Percentiles rank a stretch among this genome's conserved stretches.
These are phyloP conservation scores for Begonia peltatifolia DNA, from an alignment of 306 rosid genomes.

Conservation along the genomic window DNA sequence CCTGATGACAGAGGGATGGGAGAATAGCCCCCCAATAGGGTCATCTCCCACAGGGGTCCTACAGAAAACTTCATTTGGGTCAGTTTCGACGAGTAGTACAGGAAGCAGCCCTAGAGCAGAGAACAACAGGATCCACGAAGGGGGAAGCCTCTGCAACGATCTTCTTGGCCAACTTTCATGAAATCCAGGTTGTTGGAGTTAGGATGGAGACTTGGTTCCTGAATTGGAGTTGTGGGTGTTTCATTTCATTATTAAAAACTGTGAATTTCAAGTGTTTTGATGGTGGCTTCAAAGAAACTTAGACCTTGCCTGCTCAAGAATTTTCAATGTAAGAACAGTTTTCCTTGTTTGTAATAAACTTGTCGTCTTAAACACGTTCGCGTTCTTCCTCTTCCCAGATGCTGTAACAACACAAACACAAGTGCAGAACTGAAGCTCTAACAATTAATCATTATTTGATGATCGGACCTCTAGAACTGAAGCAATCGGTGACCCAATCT, in stretches of 20 bases:
- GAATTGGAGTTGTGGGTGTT: not conserved
- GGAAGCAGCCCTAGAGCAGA: slow-evolving; percentile 91
- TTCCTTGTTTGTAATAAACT: no score
- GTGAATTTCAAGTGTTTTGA: no score
- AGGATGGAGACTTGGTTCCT: not conserved
- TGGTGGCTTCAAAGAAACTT: no score
- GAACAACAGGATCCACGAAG: slow-evolving; percentile 36
- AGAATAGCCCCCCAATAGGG: slow-evolving; percentile 59
- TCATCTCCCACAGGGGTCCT: slow-evolving; percentile 85
- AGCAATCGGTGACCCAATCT: no score
- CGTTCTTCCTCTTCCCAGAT: no score
- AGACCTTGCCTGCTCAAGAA: no score
- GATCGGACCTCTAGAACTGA: no score
- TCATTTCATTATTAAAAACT: not conserved
- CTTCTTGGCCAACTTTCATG: slow-evolving; percentile 34
- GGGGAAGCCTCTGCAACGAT: slow-evolving; percentile 54
- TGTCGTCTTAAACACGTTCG: no score
- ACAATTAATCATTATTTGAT: no score
- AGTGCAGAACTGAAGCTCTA: no score
- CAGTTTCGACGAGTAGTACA: slow-evolving; percentile 76
- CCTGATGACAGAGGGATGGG: slow-evolving; percentile 69
- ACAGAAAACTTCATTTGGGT: slow-evolving; percentile 62
- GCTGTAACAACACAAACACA: no score
- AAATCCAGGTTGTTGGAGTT: slow-evolving; percentile 4
- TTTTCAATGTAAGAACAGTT: no score